Evolutionary conservation across 2,329 filamentous ascomycete genomes (phyloP).

Genomic region (Trichoderma koningiopsis): DNA sequence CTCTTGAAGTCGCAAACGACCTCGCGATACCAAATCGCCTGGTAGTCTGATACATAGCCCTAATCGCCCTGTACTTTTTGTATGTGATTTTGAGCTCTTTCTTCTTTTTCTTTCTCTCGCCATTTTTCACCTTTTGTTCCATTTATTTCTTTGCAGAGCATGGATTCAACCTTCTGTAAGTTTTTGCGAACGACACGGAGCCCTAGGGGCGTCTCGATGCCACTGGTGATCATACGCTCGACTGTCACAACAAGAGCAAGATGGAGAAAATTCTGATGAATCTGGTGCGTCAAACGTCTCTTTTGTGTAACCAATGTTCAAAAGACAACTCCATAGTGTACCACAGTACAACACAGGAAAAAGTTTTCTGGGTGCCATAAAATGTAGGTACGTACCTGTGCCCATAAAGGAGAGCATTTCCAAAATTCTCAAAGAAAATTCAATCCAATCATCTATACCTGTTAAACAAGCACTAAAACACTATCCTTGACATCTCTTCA

Average conservation of each 20-base stretch:
- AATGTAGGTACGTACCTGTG: too few relatives aligned
- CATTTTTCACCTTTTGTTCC: too few relatives aligned
- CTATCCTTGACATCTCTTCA: neutral
- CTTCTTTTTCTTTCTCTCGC: too few relatives aligned
- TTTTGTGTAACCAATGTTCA: neutral
- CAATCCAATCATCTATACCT: neutral
- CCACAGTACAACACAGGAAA: neutral
- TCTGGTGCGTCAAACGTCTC: neutral
- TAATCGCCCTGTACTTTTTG: too few relatives aligned
- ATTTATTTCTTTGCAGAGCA: neutral
- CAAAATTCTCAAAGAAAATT: neutral
- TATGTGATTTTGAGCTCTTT: too few relatives aligned
- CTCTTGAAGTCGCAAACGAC: too few relatives aligned
- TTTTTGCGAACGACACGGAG: neutral
- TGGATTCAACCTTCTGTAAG: neutral
- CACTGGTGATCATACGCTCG: neutral
- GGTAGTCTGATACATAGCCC: too few relatives aligned
- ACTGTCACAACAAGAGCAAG: neutral
- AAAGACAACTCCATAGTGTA: neutral
- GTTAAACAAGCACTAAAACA: neutral
- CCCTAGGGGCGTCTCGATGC: neutral
- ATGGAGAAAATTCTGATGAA: neutral
- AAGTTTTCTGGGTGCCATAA: neutral
- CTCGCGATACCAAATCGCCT: too few relatives aligned
- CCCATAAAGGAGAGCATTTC: neutral